A percentile compares a stretch with the other conserved stretches of the same genome.
These are phyloP conservation scores for Pythium angustatum DNA, from an alignment of 352 stramenopile species.

Conservation along the genomic window DNA sequence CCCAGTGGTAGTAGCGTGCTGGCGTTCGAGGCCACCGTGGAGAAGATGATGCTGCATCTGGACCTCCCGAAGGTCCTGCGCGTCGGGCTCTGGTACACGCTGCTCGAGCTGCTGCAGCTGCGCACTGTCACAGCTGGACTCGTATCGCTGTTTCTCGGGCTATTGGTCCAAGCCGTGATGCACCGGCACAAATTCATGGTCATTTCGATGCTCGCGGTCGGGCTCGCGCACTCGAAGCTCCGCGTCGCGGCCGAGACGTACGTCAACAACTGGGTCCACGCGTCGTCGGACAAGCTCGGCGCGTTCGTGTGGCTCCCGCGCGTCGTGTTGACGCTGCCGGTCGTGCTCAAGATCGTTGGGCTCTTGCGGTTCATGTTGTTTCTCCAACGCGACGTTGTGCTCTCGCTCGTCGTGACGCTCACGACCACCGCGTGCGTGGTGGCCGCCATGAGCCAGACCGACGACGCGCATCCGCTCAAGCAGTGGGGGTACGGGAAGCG, in stretches of 20 bases:
- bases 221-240: constrained; percentile 62
- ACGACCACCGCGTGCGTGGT: constrained; percentile 30
- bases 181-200: constrained; percentile 79
- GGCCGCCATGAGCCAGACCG: background rate
- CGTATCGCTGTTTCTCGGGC: constrained; percentile 45
- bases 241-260: constrained; percentile 37
- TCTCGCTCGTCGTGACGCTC: constrained; percentile 39
- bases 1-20: background rate
- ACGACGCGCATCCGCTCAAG: constrained; percentile 31
- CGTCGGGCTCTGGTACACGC: constrained; percentile 49
- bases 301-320: constrained; percentile 56
- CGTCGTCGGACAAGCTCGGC: constrained; percentile 67
- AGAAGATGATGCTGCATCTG: constrained; percentile 52
- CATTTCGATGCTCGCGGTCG: constrained; percentile 65
- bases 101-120: constrained; percentile 57
- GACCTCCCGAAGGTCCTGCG: constrained; percentile 55
- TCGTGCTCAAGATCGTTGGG: constrained; percentile 71
- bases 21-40: constrained; percentile 62
- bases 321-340: constrained; percentile 50
- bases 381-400: constrained; percentile 51
- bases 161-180: constrained; percentile 53
- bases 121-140: constrained; percentile 48
- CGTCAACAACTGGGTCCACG: constrained; percentile 50
- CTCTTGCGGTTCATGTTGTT: constrained; percentile 78
- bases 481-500: constrained; percentile 65